These are phyloP conservation scores for Tolypocladium guangdongense DNA, from an alignment of 2,329 filamentous ascomycete species.

Conservation along the genomic window DNA sequence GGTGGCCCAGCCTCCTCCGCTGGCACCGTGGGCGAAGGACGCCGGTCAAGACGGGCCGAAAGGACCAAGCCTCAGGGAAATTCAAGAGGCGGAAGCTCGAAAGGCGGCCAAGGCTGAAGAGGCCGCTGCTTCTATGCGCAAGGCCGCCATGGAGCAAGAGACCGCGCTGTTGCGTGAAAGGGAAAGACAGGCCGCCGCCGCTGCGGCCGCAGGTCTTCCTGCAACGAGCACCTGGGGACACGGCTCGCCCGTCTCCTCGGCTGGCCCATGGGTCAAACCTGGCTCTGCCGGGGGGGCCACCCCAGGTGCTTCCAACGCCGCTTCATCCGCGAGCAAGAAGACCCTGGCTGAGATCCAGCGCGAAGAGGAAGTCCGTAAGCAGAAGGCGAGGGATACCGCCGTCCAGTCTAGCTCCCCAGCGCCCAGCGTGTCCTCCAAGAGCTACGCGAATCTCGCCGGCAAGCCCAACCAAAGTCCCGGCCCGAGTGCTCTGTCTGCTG, in stretches of 20 bases:
- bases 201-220: constrained; percentile 68
- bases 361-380: constrained; percentile 76
- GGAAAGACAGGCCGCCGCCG: constrained; percentile 38
- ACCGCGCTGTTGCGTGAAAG: constrained; percentile 46
- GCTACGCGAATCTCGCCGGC: constrained; percentile 87
- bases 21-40: constrained; percentile 95
- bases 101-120: constrained; percentile 87
- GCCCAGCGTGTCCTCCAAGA: constrained; percentile 51
- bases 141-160: constrained; percentile 72
- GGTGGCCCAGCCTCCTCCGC: constrained; percentile 48
- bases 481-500: constrained; percentile 17
- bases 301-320: constrained; percentile 11
- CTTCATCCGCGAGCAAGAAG: constrained; percentile 53
- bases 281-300: constrained; percentile 21
- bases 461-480: constrained; percentile 44
- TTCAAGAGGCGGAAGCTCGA: constrained; percentile 88
- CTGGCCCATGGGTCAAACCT: constrained; percentile 59
- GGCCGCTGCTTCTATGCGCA: constrained; percentile 64
- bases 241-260: constrained; percentile 57
- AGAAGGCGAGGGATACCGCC: constrained; percentile 48
- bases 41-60: constrained; percentile 58
- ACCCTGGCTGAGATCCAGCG: constrained; percentile 93
- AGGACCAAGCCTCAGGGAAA: constrained; percentile 88
- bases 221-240: constrained; percentile 85
- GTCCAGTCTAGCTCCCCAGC: constrained; percentile 36